Evolutionary conservation across 2,329 filamentous ascomycete genomes (phyloP).

Genomic region (Thielaviopsis musarum): DNA sequence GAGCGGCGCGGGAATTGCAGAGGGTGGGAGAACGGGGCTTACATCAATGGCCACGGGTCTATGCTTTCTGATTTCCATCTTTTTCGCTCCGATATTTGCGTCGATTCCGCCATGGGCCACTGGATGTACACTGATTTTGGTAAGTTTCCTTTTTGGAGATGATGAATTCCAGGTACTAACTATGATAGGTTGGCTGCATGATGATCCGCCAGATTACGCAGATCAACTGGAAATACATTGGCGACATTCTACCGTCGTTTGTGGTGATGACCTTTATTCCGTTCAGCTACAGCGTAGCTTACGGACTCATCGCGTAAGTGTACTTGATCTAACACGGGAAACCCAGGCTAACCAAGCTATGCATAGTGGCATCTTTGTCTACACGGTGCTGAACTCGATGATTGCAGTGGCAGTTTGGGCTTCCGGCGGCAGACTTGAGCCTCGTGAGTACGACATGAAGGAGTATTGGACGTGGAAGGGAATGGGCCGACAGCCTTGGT

Average conservation of each 20-base stretch:
- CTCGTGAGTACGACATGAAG: constrained; percentile 35
- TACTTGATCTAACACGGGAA: not conserved
- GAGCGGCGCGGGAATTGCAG: constrained; percentile 76
- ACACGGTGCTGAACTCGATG: constrained; percentile 31
- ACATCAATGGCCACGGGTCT: constrained; percentile 63
- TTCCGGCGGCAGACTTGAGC: constrained; percentile 27
- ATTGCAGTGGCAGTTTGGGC: constrained; percentile 28
- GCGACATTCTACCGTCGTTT: constrained; percentile 60
- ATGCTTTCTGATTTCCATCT: constrained; percentile 74
- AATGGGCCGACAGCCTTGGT: constrained; percentile 30
- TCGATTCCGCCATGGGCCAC: constrained; percentile 82
- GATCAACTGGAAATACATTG: constrained; percentile 63
- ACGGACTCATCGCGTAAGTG: constrained; percentile 54
- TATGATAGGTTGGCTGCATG: constrained; percentile 47
- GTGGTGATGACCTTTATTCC: constrained; percentile 60
- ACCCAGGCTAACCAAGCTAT: not conserved
- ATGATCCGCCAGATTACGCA: constrained; percentile 62
- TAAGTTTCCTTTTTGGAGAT: constrained; percentile 19
- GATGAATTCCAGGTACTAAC: not conserved
- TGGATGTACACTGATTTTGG: constrained; percentile 53
- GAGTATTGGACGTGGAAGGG: constrained; percentile 40
- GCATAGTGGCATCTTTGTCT: constrained; percentile 34
- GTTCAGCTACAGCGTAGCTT: constrained; percentile 64
- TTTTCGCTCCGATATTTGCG: constrained; percentile 82
- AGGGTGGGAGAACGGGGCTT: constrained; percentile 73